Conservation (phyloP, 176 grass and related monocot species). For the Carex kokanica region DNA sequence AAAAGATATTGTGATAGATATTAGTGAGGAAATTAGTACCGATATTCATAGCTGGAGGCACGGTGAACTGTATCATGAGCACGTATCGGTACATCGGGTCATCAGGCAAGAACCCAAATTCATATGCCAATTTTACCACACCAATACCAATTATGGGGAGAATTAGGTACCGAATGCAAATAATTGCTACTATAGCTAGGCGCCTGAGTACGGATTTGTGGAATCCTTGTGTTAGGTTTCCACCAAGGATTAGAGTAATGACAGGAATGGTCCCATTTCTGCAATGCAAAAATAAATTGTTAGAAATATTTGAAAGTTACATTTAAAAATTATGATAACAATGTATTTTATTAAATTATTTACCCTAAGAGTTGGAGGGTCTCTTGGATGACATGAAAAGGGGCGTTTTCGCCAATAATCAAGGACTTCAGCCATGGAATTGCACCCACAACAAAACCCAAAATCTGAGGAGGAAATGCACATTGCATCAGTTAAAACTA, state of each 20-base stretch:
- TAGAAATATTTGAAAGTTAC: background rate
- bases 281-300: slow-evolving; percentile 2
- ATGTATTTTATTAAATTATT: background rate
- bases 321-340: background rate
- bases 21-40: slow-evolving; percentile 29
- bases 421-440: slow-evolving; percentile 46
- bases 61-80: slow-evolving; percentile 77
- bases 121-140: slow-evolving; percentile 45
- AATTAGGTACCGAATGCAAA: slow-evolving; percentile 62
- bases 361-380: slow-evolving; percentile 71
- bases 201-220: slow-evolving; percentile 51
- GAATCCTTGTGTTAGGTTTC: slow-evolving; percentile 74
- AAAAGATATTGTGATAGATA: background rate
- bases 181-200: slow-evolving; percentile 38
- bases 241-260: slow-evolving; percentile 83
- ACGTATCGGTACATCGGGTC: slow-evolving; percentile 79
- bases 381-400: slow-evolving; percentile 43
- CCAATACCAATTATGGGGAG: slow-evolving; percentile 59
- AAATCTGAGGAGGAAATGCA: slow-evolving; percentile 33
- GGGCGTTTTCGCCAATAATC: slow-evolving; percentile 36
- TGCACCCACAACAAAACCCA: slow-evolving; percentile 63
- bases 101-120: slow-evolving; percentile 48
- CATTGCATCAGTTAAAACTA: background rate
- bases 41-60: slow-evolving; percentile 90
- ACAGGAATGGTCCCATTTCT: slow-evolving; percentile 78